Evolutionary conservation across 768 basidiomycete genomes (phyloP), one percentile per base, ranked within the genome.

Genomic region (Mycena sanguinolenta): DNA sequence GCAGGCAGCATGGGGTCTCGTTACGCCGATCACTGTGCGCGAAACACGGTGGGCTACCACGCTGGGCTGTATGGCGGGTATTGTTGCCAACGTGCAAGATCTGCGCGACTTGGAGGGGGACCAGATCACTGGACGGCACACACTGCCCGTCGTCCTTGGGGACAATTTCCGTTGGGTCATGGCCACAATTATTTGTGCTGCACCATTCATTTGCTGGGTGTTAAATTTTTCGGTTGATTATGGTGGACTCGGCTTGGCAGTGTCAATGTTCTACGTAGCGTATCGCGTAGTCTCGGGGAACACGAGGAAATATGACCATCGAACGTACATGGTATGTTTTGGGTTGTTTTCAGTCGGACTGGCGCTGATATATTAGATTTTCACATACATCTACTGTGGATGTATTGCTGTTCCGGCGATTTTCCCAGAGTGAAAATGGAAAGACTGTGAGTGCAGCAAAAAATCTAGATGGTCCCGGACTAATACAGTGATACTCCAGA

Each of bases 81-180:
- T 83, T 1, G 82, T 83, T 1, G 79, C 82, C 4, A 83, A 83
- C 42, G 79, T 81, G 23, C 70, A 71, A 74, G 85, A 85, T 61
- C 83, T 83, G 61, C 81, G 82, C 42, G 85, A 86, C 62, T 68
- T 77, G 9, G 74, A 74, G 9, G 84, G 85, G 0, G 85, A 86
- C 46, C 73, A 73, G 9, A 38, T 78, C 55, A 76, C 77, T 0
- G 82, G 84, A 2, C 80, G 85, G 4, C 32, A 74, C 2, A 85
- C 84, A 0, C 70, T 85, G n/a, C 84, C 84, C 2, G 82, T 86
- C 65, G 77, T 81, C 38, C 78, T 81, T 61, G 84, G 84, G 0
- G 27, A 67, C 25, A 52, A 72, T 2, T 78, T 80, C 4, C 79
- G 82, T 21, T 53, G 63, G 42, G 58, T 63, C 13, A 63, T 73